Conservation (phyloP, 2,329 filamentous ascomycete genomes). For the Penicillium sp. region DNA sequence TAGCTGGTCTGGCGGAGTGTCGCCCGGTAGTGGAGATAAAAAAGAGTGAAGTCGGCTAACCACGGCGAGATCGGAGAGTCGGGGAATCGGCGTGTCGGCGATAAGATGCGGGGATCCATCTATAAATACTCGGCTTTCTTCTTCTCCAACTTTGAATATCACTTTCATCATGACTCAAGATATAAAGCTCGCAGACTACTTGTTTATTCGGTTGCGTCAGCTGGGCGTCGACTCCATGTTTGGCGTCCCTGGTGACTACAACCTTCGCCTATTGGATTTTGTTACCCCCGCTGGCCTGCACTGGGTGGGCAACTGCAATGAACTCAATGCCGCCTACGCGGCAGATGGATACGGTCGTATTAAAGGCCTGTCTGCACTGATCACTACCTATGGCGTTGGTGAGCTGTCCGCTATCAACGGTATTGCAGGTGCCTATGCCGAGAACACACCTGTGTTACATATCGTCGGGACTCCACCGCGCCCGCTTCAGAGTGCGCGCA, state of each 20-base stretch:
- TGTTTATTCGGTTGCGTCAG: conserved; percentile 63
- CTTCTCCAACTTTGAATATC: neutral
- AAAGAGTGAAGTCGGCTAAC: conserved; percentile 16
- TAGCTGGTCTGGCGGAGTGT: conserved; percentile 9
- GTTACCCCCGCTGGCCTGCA: conserved; percentile 56
- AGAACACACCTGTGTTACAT: conserved; percentile 66
- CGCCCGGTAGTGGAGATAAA: conserved; percentile 5
- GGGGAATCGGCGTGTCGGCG: conserved; percentile 14
- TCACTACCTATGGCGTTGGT: conserved; percentile 56
- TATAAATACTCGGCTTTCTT: conserved; percentile 1
- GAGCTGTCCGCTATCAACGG: conserved; percentile 69
- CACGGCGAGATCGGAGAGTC: conserved; percentile 12
- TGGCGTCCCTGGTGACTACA: conserved; percentile 70
- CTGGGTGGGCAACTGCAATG: conserved; percentile 68
- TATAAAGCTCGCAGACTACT: conserved; percentile 48
- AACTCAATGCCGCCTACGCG: conserved; percentile 63
- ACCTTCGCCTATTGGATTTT: conserved; percentile 66
- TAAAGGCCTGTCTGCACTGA: conserved; percentile 29
- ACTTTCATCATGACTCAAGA: conserved; percentile 14
- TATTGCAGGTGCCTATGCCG: conserved; percentile 69
- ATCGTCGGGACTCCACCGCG: conserved; percentile 55
- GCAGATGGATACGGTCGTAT: conserved; percentile 34
- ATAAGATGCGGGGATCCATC: conserved; percentile 17
- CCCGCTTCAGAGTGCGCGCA: conserved; percentile 43
- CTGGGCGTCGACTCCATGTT: conserved; percentile 64